A percentile compares a stretch with the other conserved stretches of the same genome.
Conservation (phyloP, 2,329 filamentous ascomycete genomes). For the Pestalotiopsis sp. region DNA sequence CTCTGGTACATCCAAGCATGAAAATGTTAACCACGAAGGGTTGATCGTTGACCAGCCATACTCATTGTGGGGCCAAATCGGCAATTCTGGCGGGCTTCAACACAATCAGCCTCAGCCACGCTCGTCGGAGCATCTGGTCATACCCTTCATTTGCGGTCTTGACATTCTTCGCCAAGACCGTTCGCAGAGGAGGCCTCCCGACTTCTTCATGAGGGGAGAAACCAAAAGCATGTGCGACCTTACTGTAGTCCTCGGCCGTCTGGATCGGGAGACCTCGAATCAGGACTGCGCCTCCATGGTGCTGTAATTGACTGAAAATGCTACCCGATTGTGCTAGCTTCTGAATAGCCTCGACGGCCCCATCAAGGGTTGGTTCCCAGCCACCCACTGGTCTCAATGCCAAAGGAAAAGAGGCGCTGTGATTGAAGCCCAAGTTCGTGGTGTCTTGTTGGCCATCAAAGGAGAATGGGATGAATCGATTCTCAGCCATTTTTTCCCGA, state of each 20-base stretch:
- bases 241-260: slow-evolving; percentile 32
- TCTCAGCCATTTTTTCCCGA: background rate
- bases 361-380: slow-evolving; percentile 12
- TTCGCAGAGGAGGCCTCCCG: slow-evolving; percentile 32
- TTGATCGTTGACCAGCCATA: slow-evolving; percentile 39
- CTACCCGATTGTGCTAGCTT: slow-evolving; percentile 24
- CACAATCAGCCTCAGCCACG: background rate
- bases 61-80: slow-evolving; percentile 39
- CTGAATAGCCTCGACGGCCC: slow-evolving; percentile 17
- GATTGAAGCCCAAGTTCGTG: slow-evolving; percentile 18
- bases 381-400: slow-evolving; percentile 17
- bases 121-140: background rate
- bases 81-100: slow-evolving; percentile 32
- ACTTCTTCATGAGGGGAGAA: slow-evolving; percentile 34
- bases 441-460: slow-evolving; percentile 26
- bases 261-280: slow-evolving; percentile 33
- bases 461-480: slow-evolving; percentile 17
- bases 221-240: slow-evolving; percentile 34
- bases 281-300: slow-evolving; percentile 34
- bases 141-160: slow-evolving; percentile 38
- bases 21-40: slow-evolving; percentile 35
- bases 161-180: slow-evolving; percentile 33
- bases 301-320: slow-evolving; percentile 22
- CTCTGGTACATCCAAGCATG: slow-evolving; percentile 22
- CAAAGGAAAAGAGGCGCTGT: slow-evolving; percentile 23